These are phyloP conservation scores for Nepenthes alata DNA, from an alignment of 179 eudicot species.

Conservation along the genomic window DNA sequence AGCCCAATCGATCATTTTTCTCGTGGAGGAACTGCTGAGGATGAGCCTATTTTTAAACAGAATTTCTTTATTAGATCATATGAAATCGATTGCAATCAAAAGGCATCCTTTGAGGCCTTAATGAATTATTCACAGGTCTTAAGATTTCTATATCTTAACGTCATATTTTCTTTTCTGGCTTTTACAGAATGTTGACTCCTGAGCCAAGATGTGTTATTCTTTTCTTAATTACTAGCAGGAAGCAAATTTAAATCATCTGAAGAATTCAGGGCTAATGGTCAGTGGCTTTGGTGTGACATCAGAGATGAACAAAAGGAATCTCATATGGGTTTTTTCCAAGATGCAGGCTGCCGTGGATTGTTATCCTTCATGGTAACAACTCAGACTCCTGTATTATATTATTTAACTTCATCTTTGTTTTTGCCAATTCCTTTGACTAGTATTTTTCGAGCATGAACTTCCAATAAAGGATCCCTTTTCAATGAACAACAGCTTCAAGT, in stretches of 20 bases:
- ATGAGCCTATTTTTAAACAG: conserved; percentile 31
- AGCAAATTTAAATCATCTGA: conserved; percentile 35
- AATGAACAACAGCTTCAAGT: too few species aligned
- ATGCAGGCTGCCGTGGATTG: conserved; percentile 36
- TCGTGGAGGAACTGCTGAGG: conserved; percentile 27
- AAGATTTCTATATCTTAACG: not conserved
- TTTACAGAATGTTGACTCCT: not conserved
- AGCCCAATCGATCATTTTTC: conserved; percentile 28
- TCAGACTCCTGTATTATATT: not conserved
- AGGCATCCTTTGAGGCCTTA: conserved; percentile 37
- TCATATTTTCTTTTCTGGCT: not conserved
- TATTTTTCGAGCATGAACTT: not conserved
- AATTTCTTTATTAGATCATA: conserved; percentile 40
- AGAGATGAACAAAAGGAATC: conserved; percentile 43
- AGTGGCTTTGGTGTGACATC: conserved; percentile 51
- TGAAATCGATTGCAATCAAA: conserved; percentile 45
- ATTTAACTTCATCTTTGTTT: not conserved
- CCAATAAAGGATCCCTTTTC: not conserved
- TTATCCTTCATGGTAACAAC: conserved; percentile 38
- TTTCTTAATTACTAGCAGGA: conserved; percentile 22
- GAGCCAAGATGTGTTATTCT: not conserved
- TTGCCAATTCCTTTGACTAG: not conserved
- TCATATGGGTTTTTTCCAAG: conserved; percentile 44
- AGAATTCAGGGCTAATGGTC: conserved; percentile 41
- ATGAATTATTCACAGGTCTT: conserved; percentile 43